A percentile compares a stretch with the other conserved stretches of the same genome.
Conservation (phyloP, 2,329 filamentous ascomycete genomes). For the Camptophora hylomeconis region DNA sequence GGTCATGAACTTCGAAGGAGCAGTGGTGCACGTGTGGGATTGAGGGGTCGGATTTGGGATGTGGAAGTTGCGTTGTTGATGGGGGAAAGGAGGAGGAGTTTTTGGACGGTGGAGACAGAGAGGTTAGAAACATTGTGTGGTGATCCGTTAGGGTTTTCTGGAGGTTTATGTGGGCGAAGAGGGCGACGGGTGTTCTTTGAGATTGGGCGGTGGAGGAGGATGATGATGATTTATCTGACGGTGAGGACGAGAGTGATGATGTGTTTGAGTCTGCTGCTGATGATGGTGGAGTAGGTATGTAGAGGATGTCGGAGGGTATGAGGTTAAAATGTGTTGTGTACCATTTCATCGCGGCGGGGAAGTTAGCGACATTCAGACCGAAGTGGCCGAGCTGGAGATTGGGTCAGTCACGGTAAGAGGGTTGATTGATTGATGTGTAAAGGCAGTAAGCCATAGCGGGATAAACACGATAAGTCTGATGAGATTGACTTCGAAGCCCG, state of each 20-base stretch:
- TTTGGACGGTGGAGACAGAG: no score
- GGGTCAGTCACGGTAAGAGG: no score
- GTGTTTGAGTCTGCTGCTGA: no score
- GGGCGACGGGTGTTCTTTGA: conserved; percentile 19
- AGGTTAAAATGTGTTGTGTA: conserved; percentile 37
- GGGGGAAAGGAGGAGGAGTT: no score
- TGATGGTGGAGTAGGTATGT: no score
- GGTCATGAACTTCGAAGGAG: conserved; percentile 58
- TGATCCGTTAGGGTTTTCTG: conserved; percentile 37
- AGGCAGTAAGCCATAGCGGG: background rate
- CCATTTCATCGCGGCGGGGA: conserved; percentile 26
- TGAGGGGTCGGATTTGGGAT: conserved; percentile 2
- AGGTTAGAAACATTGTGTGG: conserved; percentile 46
- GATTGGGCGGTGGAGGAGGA: no score
- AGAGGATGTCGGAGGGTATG: conserved; percentile 33
- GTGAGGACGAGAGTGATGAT: no score
- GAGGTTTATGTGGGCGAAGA: conserved; percentile 39
- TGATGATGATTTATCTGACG: no score
- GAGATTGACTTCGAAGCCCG: background rate
- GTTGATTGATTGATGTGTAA: no score
- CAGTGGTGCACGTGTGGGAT: conserved; percentile 49
- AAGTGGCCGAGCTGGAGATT: conserved; percentile 40
- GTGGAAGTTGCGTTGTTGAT: no score
- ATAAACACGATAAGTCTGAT: background rate
- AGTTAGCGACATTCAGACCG: conserved; percentile 28